Conservation (phyloP, 1,284 basidiomycete genomes). For the Trametes hirsuta region DNA sequence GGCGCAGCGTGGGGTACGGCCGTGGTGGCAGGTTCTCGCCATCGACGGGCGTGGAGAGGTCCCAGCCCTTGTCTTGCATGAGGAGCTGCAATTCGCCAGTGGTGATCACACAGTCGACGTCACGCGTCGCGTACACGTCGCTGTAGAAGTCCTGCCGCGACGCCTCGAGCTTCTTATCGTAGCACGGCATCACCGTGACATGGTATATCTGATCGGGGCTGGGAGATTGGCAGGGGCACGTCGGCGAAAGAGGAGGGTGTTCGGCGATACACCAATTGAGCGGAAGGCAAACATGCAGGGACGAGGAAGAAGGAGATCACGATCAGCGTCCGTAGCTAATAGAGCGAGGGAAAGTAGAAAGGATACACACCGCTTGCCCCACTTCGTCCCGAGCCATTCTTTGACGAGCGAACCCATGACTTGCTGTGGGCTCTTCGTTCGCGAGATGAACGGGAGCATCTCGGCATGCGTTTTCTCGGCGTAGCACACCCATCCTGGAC, state of each 20-base stretch:
- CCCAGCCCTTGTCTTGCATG: conserved; percentile 82
- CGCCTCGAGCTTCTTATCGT: conserved; percentile 99
- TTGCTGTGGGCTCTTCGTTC: conserved; percentile 92
- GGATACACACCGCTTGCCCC: conserved; percentile 63
- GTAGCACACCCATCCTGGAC: conserved; percentile 99
- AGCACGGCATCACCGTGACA: conserved; percentile 98
- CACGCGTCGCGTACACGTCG: conserved; percentile 77
- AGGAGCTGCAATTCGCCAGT: conserved; percentile 93
- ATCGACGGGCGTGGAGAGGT: conserved; percentile 62
- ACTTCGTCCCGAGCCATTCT: conserved; percentile 70
- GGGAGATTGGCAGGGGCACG: not conserved
- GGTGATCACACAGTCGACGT: conserved; percentile 97
- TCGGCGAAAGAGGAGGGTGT: not conserved
- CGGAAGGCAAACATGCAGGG: conserved; percentile 21
- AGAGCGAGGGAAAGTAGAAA: conserved; percentile 17
- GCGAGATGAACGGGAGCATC: conserved; percentile 88
- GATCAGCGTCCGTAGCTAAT: conserved; percentile 14
- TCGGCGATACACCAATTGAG: conserved; percentile 4
- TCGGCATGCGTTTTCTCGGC: conserved; percentile 97
- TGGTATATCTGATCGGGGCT: conserved; percentile 91
- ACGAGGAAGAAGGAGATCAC: conserved; percentile 1
- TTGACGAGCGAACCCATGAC: conserved; percentile 95
- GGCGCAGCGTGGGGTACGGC: not conserved
- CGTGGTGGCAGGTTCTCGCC: conserved; percentile 43
- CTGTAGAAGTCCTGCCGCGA: conserved; percentile 91